Base-by-base conservation (phyloP, 257 asterid species). In the Solanum chiquidenum region DNA sequence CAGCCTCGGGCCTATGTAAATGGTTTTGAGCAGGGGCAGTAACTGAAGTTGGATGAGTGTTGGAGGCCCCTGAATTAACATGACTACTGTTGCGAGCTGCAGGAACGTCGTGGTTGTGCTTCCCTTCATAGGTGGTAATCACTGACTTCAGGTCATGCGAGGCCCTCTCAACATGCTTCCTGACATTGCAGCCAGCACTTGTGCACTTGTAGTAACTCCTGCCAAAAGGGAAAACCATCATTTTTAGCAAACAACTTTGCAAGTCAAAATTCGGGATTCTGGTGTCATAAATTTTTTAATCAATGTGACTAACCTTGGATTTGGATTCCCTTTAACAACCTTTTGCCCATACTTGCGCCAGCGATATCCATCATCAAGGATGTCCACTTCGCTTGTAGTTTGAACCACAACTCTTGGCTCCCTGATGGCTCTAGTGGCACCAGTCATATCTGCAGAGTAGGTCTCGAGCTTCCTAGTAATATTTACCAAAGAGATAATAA, bases 311-410 rank as follows among this genome's bases (percentile, higher is more conserved):
- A 73, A 95, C 98, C 99, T 96, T 91, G 99, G 99, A 89, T 96
- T 95, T 68, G 99, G 99, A 88, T 96, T 96, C 88, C 99, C 99
- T 90, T 95, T 95, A 42, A 96, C 99, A 20, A 96, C 95, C 90
- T 96, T 96, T 92, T 96, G 98, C 72, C 99, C 99, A 27, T 96
- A 96, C 88, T 96, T 96, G 87, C 98, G 98, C 99, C 99, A 96
- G 80, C 98, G 95, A 77, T 95, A 96, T 42, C 99, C 99, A 76
- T 95, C 99, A 31, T 95, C 99, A 76, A 96, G 94, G 62, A 96
- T 93, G 91, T 95, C 99, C 58, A 96, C 96, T 88, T 96, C 99
- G 83, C 99, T 96, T 7, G 94, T 95, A 49, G 99, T 96, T 90
- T 95, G 98, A 87, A 96, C 98, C n/a, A 96, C 98, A 8, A 95